phyloP scores from a whole-genome alignment of 148 eudicot species.

The Amaranthus cruentus region DNA sequence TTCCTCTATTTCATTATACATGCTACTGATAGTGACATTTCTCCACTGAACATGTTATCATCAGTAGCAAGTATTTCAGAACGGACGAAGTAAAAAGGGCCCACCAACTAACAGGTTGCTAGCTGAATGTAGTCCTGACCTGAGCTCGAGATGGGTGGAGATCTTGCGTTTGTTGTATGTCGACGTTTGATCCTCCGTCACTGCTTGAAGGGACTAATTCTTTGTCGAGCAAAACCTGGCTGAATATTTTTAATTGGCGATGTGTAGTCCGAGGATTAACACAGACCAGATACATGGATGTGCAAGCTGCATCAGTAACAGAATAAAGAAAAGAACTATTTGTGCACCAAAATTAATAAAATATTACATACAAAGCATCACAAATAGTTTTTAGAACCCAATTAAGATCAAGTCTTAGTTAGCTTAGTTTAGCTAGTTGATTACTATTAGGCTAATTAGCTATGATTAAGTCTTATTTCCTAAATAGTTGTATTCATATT shows the following conservation, averaged over 20 bases:
- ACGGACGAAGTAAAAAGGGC: background rate
- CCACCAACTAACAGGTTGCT: background rate
- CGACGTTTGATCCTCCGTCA: slow-evolving; percentile 1
- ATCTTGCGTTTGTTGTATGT: background rate
- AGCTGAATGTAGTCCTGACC: background rate
- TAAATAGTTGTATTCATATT: too few species aligned
- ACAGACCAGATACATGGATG: slow-evolving; percentile 56
- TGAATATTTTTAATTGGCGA: slow-evolving; percentile 41
- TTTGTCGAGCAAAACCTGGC: slow-evolving; percentile 77
- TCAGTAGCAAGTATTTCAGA: too few species aligned
- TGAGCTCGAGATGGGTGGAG: background rate
- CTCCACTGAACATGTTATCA: background rate
- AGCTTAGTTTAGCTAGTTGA: background rate
- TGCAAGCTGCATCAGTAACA: slow-evolving; percentile 54
- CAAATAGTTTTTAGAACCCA: background rate
- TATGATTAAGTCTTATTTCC: too few species aligned
- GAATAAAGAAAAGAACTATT: slow-evolving; percentile 25
- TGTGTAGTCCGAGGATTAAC: slow-evolving; percentile 46
- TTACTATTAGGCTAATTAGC: too few species aligned
- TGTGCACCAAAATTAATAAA: background rate
- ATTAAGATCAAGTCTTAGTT: background rate
- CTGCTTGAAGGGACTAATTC: slow-evolving; percentile 29
- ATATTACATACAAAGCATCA: background rate
- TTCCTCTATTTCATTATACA: background rate
- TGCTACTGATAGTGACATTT: background rate